Evolutionary conservation across 495 filamentous ascomycete genomes (phyloP), one percentile per base, ranked within the genome.

Genomic region (Hypomontagnella submonticulosa): DNA sequence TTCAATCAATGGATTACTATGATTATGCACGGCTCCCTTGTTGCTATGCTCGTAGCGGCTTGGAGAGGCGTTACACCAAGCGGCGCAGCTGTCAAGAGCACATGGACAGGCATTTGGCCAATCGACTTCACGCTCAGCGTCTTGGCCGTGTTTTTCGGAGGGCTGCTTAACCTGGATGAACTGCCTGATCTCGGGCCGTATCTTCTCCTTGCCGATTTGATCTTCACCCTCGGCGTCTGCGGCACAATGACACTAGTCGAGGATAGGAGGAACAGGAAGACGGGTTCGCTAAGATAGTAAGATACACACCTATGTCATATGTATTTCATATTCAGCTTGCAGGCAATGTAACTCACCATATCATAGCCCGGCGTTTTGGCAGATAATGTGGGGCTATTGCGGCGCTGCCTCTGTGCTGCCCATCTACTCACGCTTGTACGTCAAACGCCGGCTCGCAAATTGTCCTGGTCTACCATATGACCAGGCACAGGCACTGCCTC

Each of bases 371-470:
- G 62, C 42, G 27, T 50, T 66, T 33, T 66, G 62, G 62, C 49
- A 54, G 33, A 42, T 66, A 1, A 36, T 59, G 49, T 60, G 62
- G 55, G 51, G 43, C 42, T 66, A 47, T 23, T 66, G 46, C 49
- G 62, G 62, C 10, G 61, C 53, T 2, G 61, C 54, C 3, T 58
- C 61, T 4, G 15, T 49, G 3, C 11, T 65, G 12, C 48, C 54
- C 3, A 43, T 30, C 9, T 65, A 47, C 48, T 57, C 48, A 1
- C 53, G 54, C n/a, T 33, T 58, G 7, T 65, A 65, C 10, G 48
- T 65, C 11, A 46, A 40, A 46, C 43, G 51, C 3, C 46, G 47
- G 15, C 20, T 48, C 10, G 23, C 40, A 1, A 48, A 47, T 23
- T 53, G 55, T 4, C 61, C 61, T 0, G 23, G 23, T 15, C 15